Evolutionary conservation across 495 filamentous ascomycete species (phyloP).

Genomic region (Daldinia decipiens): DNA sequence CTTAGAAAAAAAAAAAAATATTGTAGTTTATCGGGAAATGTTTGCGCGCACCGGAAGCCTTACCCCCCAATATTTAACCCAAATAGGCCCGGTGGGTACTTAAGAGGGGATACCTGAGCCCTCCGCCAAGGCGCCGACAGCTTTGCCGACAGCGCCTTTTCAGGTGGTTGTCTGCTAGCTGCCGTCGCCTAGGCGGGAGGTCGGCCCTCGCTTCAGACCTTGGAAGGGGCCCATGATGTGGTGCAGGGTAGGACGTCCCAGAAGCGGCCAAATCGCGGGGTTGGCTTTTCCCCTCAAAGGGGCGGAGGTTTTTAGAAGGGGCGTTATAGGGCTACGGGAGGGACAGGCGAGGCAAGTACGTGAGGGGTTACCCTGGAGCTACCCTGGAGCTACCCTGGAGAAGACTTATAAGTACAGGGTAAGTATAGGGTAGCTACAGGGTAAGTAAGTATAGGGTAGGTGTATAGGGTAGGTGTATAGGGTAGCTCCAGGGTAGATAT

Average conservation of each 20-base stretch:
- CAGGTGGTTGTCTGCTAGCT: too few species aligned
- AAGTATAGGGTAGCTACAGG: too few species aligned
- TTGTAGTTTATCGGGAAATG: background rate
- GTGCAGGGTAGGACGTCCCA: background rate
- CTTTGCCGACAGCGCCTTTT: too few species aligned
- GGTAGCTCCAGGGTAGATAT: background rate
- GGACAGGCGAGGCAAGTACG: background rate
- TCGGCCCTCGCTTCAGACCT: background rate
- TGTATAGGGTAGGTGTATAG: too few species aligned
- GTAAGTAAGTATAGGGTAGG: too few species aligned
- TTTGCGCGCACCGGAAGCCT: background rate
- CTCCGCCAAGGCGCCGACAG: background rate
- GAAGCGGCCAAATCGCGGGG: background rate
- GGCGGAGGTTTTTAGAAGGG: background rate
- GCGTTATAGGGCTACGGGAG: background rate
- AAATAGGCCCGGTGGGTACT: background rate
- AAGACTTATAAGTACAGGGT: too few species aligned
- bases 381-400: background rate
- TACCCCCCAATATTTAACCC: background rate
- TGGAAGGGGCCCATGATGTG: background rate
- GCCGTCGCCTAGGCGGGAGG: too few species aligned
- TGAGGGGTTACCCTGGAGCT: background rate
- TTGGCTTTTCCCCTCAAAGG: background rate
- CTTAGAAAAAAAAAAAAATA: too few species aligned
- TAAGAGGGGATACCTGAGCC: background rate